Evolutionary conservation across 2,329 filamentous ascomycete genomes (phyloP), one percentile per base, ranked within the genome.

Genomic region (Diaporthe citri): DNA sequence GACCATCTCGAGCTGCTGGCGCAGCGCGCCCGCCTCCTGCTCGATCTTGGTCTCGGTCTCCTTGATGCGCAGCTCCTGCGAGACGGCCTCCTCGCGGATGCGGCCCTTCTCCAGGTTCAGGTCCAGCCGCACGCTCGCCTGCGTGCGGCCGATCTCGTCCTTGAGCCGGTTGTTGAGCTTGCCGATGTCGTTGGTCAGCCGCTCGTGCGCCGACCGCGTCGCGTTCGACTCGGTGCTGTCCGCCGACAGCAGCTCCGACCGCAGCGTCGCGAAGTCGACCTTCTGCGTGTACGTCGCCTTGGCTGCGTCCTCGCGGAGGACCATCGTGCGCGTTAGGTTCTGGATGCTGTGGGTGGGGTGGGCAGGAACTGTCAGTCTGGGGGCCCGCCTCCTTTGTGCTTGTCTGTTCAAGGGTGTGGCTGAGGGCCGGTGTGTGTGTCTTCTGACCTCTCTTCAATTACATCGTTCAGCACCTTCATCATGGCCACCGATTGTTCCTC

Each of bases 11-110:
- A 99, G 89, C 86, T 97, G 93, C 87, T 98, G 97, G 78, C 95
- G 89, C 82, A 99, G 84, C 43, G 94, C 93, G 55, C 96, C 96
- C 72, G 97, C 95, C 87, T 98, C 97, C 86, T 98, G 96, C 87
- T 99, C 97, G 81, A 99, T 98, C 85, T 97, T 93, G 74, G 96
- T 98, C 87, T 99, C 97, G 17, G 97, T 98, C 89, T 99, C 97
- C 87, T 98, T 98, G 81, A 99, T 95, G 87, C 98, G 97, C 85
- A 99, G 91, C 85, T 99, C 97, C 86, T 98, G 97, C 74, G 94
- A 93, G 78, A 98, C 97, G 25, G 96, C 95, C 87, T 99, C 97
- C 85, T 99, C 97, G 77, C 97, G 89, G 79, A 98, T 99, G 77
- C 97, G 90, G 20, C 97, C 97, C 87, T 99, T 99, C 82, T 99